Evolutionary conservation across 2,329 filamentous ascomycete genomes (phyloP).

Genomic region (Cordyceps militaris): DNA sequence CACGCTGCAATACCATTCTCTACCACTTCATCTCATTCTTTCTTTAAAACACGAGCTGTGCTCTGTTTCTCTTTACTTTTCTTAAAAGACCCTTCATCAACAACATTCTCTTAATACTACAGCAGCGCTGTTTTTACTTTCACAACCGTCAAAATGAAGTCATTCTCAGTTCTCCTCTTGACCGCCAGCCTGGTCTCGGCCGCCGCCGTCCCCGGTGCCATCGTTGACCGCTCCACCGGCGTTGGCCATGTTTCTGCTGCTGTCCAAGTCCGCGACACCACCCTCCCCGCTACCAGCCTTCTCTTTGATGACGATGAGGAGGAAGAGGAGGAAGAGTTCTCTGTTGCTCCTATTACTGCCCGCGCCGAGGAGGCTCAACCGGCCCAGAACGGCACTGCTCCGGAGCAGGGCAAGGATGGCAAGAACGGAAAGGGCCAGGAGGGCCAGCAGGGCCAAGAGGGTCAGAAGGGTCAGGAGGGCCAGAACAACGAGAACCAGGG

Average conservation of each 20-base stretch:
- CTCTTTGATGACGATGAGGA: conserved; percentile 3
- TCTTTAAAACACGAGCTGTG: conserved; percentile 23
- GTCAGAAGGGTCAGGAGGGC: conserved; percentile 2
- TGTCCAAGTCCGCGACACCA: not conserved
- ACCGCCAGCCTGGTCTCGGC: conserved; percentile 26
- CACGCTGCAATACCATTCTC: conserved; percentile 13
- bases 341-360: not conserved
- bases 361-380: not conserved
- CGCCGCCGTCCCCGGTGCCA: conserved; percentile 20
- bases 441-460: not conserved
- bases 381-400: not conserved
- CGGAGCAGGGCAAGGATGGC: not conserved
- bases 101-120: conserved; percentile 8
- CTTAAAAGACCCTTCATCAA: conserved; percentile 1
- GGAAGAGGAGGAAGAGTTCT: conserved; percentile 5
- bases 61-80: conserved; percentile 21
- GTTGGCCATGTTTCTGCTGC: conserved; percentile 3
- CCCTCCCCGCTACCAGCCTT: not conserved
- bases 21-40: conserved; percentile 14
- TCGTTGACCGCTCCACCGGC: conserved; percentile 5
- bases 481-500: not conserved
- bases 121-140: conserved; percentile 3
- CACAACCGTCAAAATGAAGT: conserved; percentile 21
- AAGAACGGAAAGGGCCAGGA: not conserved
- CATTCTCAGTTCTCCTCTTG: conserved; percentile 22